These are phyloP conservation scores for Aristolochia contorta DNA, from an alignment of 164 flowering plant species.

Conservation along the genomic window DNA sequence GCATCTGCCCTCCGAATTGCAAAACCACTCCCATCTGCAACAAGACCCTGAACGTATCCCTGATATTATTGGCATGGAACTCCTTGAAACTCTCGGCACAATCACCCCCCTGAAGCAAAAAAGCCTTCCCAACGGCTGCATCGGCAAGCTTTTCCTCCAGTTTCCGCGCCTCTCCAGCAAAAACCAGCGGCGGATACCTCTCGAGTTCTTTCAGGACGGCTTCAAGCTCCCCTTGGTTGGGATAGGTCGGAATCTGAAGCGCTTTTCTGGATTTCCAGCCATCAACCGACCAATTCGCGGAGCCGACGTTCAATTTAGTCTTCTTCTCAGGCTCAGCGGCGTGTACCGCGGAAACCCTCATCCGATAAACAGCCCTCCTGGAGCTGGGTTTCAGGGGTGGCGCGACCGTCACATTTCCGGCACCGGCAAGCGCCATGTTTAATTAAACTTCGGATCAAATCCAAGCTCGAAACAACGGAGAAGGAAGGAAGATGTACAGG, in stretches of 20 bases:
- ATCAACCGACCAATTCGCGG: constrained; percentile 20
- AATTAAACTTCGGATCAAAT: background rate
- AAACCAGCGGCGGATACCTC: constrained; percentile 36
- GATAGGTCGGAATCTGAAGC: constrained; percentile 19
- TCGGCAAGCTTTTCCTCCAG: constrained; percentile 36
- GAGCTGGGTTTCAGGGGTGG: constrained; percentile 5
- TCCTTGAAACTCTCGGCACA: constrained; percentile 51
- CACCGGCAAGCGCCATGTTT: background rate
- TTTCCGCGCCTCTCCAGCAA: constrained; percentile 44
- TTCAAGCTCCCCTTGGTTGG: constrained; percentile 22
- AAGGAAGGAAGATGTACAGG: background rate
- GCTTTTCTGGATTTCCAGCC: constrained; percentile 22
- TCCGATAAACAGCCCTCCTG: background rate
- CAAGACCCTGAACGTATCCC: constrained; percentile 40
- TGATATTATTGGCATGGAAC: constrained; percentile 34
- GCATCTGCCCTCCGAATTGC: constrained; percentile 42
- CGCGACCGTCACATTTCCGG: constrained; percentile 8
- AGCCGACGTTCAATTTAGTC: background rate
- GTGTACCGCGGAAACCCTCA: constrained; percentile 1
- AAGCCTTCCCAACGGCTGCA: constrained; percentile 43
- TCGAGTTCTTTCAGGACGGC: constrained; percentile 20
- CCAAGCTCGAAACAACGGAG: background rate
- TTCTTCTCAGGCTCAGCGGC: constrained; percentile 7
- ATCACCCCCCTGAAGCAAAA: constrained; percentile 43
- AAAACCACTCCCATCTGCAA: constrained; percentile 44